These are phyloP conservation scores for Coleophoma eucalyptorum DNA, from an alignment of 2,329 filamentous ascomycete genomes.

Conservation along the genomic window DNA sequence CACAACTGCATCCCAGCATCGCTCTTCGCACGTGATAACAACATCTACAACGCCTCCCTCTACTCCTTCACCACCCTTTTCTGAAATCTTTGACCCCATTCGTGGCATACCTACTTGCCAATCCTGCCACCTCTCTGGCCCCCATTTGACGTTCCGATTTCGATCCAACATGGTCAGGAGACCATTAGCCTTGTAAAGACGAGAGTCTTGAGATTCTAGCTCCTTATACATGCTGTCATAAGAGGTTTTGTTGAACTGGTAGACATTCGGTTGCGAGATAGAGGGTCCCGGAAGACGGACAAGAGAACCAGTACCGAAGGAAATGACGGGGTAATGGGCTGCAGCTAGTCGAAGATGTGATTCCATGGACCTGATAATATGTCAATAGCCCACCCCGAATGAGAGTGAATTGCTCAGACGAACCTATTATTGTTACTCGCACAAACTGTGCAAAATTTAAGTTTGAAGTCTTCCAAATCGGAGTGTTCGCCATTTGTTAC, in stretches of 20 bases:
- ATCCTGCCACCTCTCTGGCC: constrained; percentile 96
- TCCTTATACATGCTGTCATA: constrained; percentile 95
- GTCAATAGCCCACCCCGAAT: constrained; percentile 14
- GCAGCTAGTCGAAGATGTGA: constrained; percentile 90
- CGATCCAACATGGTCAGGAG: constrained; percentile 93
- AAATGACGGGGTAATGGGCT: constrained; percentile 90
- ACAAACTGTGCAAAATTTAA: constrained; percentile 98
- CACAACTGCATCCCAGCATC: constrained; percentile 96
- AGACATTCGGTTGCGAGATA: constrained; percentile 93
- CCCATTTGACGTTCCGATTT: constrained; percentile 90
- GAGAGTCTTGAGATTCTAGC: constrained; percentile 77
- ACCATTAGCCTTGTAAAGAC: constrained; percentile 87
- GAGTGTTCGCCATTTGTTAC: constrained; percentile 15
- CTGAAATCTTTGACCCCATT: constrained; percentile 62
- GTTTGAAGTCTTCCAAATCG: constrained; percentile 61
- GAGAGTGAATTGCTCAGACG: constrained; percentile 16
- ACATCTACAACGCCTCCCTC: constrained; percentile 90
- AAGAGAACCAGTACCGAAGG: constrained; percentile 92
- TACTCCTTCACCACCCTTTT: constrained; percentile 75
- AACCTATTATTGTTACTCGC: constrained; percentile 97
- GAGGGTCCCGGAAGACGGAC: constrained; percentile 89
- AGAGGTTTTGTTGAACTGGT: constrained; percentile 95
- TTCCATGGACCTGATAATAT: constrained; percentile 80
- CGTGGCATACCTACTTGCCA: constrained; percentile 87
- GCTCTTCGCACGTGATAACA: constrained; percentile 95